Base-by-base conservation (phyloP, 352 stramenopile genomes). In the Phytophthora europaea region DNA sequence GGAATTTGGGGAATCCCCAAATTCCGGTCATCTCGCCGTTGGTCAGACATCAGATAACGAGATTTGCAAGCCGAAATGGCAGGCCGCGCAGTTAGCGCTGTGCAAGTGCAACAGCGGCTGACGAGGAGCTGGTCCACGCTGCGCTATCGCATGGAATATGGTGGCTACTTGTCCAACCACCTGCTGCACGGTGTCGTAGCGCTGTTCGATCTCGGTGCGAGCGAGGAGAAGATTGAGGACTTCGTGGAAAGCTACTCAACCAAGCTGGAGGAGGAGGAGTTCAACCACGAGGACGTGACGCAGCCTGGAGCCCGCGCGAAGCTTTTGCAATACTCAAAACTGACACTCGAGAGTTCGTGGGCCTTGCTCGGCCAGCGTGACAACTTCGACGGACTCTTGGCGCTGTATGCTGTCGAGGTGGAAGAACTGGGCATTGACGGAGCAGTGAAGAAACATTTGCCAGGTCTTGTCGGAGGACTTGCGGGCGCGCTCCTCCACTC, bases 161-260 rank as follows among this genome's bases (percentile, higher is more conserved):
- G 54, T 15, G 67, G 66, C 38, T 84, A 80, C 61, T 26, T 75
- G 33, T 75, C 74, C 47, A 84, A 84, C 51, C 77, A 84, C 34
- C 20, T 84, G 45, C 65, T 84, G 48, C 77, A 84, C 20, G 77
- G 74, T 15, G 70, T 80, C 18, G 70, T 84, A 61, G 77, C 77
- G 26, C 72, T 82, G 0, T 66, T 76, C 28, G 66, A 79, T 18
- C 61, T 84, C 15, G 74, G 66, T 28, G 77, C 74, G 18, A 71
- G 60, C 45, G 66, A 78, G 26, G 59, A 74, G 16, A 78, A 82
- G 58, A 72, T 80, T 23, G 64, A 80, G 15, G 38, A 72, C 4
- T 84, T 80, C 26, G 71, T 67, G 0, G 53, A 67, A 13, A 66
- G 34, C 23, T 84, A 84, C 61, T 51, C 65, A 3, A 68, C 70